These are phyloP conservation scores for Tilletia indica DNA, from an alignment of 1,284 basidiomycete species.

Conservation along the genomic window DNA sequence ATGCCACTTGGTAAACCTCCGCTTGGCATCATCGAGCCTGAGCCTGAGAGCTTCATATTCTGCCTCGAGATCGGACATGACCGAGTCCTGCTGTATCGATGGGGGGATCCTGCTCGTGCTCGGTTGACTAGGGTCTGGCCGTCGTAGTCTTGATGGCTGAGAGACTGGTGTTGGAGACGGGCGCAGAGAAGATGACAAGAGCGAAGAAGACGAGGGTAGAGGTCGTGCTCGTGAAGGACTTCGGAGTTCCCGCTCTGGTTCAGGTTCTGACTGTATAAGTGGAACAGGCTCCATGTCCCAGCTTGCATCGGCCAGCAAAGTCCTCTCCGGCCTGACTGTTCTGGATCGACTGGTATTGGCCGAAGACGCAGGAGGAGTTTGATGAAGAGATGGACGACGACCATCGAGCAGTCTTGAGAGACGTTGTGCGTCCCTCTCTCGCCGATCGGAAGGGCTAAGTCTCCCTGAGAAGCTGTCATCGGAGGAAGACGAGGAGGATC, in stretches of 20 bases:
- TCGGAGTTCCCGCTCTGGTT: background rate
- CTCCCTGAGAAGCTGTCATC: background rate
- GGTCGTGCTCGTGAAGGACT: background rate
- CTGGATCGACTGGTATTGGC: too few species aligned
- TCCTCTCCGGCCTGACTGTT: too few species aligned
- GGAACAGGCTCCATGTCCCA: conserved; percentile 5
- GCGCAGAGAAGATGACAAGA: background rate
- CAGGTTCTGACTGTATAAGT: background rate
- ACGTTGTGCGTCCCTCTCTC: background rate
- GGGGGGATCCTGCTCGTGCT: background rate
- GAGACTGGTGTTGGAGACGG: background rate
- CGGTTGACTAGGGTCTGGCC: background rate
- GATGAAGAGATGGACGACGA: background rate
- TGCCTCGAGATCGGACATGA: conserved; percentile 2
- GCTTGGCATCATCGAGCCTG: conserved; percentile 7
- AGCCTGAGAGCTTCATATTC: background rate
- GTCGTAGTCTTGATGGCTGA: background rate
- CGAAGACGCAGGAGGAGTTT: too few species aligned
- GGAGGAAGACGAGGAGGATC: background rate
- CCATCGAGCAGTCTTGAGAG: background rate
- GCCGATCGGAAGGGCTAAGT: background rate
- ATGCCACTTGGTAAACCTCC: conserved; percentile 6
- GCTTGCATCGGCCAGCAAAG: conserved; percentile 6
- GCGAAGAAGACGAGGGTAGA: background rate
- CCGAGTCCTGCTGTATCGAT: background rate